Base-by-base conservation (phyloP, 768 basidiomycete species). In the Pleurotus djamor region DNA sequence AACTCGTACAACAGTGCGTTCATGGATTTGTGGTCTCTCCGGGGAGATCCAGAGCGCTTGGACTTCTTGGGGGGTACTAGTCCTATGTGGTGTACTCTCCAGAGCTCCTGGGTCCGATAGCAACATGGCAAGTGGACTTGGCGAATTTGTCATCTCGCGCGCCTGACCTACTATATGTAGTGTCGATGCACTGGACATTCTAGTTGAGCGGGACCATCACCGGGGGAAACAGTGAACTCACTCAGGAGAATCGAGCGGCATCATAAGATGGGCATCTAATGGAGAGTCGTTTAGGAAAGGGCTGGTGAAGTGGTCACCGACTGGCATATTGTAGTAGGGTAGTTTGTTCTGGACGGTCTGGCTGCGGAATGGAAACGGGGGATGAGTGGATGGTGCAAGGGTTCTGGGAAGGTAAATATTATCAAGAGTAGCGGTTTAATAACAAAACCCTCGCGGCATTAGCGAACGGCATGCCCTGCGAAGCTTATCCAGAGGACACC, bases 71-170 rank as follows among this genome's bases (percentile, higher is more conserved):
- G n/a, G 21, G 3, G 21, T 76, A 38, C 61, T 66, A 45, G 74
- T 70, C 13, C 63, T 54, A 16, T 63, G 66, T 21, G 79, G 71
- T 16, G 78, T 71, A 17, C 71, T 68, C 44, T 61, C 65, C 44
- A 78, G 63, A 36, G 79, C 66, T 33, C 69, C 69, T 5, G 82
- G 78, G 65, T 82, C 80, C 60, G 69, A 76, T 45, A 83, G 74
- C 57, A 82, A 72, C 38, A 73, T 69, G 33, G 72, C 71, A 21
- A 83, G 65, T 28, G 81, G 80, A 1, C 76, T 77, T 2, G 82
- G 79, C 2, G 79, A 73, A 28, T 72, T 69, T 28, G 76, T 74
- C 16, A 76, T 80, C 67, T 81, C 78, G 38, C 75, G 75, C 66
- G 80, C 69, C 60, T 74, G 75, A 43, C 69, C 52, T 48, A 77